phyloP scores from a whole-genome alignment of 192 early-diverging fungal species.

The Coemansia sp. region DNA sequence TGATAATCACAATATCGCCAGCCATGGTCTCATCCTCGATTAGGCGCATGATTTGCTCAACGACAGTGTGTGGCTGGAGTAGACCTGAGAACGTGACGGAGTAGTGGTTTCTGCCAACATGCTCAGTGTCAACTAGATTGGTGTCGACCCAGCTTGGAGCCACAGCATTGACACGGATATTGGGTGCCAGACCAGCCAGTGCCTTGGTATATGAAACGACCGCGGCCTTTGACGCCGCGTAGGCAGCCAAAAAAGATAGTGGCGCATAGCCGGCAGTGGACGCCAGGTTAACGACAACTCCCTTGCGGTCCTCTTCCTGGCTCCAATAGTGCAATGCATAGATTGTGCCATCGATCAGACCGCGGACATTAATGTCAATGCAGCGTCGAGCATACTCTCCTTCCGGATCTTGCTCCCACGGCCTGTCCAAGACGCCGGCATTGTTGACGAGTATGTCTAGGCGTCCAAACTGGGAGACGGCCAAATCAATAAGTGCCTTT shows the following conservation, averaged over 20 bases:
- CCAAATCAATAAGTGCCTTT: slow-evolving; percentile 46
- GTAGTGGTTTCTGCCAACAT: slow-evolving; percentile 38
- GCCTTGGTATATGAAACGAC: slow-evolving; percentile 60
- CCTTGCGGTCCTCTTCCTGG: slow-evolving; percentile 45
- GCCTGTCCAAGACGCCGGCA: slow-evolving; percentile 57
- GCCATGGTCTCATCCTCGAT: slow-evolving; percentile 57
- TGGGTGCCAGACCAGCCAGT: slow-evolving; percentile 39
- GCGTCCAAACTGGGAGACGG: slow-evolving; percentile 57
- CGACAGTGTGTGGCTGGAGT: slow-evolving; percentile 41
- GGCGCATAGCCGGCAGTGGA: slow-evolving; percentile 64
- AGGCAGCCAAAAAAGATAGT: slow-evolving; percentile 59
- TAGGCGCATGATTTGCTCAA: slow-evolving; percentile 57
- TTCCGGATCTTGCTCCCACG: slow-evolving; percentile 35
- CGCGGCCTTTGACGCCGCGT: slow-evolving; percentile 74
- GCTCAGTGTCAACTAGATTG: slow-evolving; percentile 43
- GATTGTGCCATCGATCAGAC: slow-evolving; percentile 70
- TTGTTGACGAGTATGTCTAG: slow-evolving; percentile 64
- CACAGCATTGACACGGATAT: slow-evolving; percentile 64
- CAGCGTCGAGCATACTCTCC: slow-evolving; percentile 58
- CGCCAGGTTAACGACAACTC: slow-evolving; percentile 71
- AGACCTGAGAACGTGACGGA: slow-evolving; percentile 19
- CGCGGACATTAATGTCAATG: slow-evolving; percentile 68
- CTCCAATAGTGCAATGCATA: slow-evolving; percentile 63
- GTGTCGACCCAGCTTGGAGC: slow-evolving; percentile 60
- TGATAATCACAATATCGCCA: slow-evolving; percentile 49